Evolutionary conservation across 768 basidiomycete genomes (phyloP).

Genomic region (Macrolepiota albuminosa): DNA sequence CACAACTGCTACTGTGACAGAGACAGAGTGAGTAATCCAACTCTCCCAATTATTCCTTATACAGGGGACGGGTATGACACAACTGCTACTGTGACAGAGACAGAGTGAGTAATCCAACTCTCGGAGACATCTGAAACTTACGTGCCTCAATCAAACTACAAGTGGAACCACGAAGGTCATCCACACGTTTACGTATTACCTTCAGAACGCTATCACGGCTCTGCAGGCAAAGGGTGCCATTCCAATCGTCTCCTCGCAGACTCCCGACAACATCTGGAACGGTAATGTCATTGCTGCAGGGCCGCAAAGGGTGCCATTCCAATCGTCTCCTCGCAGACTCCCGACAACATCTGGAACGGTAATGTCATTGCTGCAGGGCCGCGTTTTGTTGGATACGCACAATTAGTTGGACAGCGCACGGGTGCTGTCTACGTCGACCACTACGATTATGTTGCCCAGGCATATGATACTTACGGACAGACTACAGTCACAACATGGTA

Average conservation of each 20-base stretch:
- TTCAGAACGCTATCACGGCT: conserved; percentile 37
- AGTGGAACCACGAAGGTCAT: conserved; percentile 36
- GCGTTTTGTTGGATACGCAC: conserved; percentile 42
- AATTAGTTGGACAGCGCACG: conserved; percentile 31
- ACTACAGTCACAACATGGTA: conserved; percentile 33
- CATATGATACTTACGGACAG: conserved; percentile 35
- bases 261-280: conserved; percentile 41
- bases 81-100: background rate
- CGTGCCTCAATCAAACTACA: background rate
- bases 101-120: background rate
- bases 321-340: conserved; percentile 45
- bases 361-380: conserved; percentile 29
- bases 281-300: conserved; percentile 29
- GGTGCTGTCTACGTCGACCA: conserved; percentile 41
- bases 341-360: conserved; percentile 38
- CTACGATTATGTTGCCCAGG: conserved; percentile 39
- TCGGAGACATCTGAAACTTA: background rate
- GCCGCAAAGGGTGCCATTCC: conserved; percentile 41
- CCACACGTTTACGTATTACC: conserved; percentile 42
- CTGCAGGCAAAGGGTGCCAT: conserved; percentile 43
- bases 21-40: background rate
- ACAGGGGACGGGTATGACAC: background rate
- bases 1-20: conserved; percentile 1
- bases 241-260: conserved; percentile 43
- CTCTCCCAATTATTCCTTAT: background rate